phyloP scores from a whole-genome alignment of 2,329 filamentous ascomycete species.

The Penicillium sumatraense region DNA sequence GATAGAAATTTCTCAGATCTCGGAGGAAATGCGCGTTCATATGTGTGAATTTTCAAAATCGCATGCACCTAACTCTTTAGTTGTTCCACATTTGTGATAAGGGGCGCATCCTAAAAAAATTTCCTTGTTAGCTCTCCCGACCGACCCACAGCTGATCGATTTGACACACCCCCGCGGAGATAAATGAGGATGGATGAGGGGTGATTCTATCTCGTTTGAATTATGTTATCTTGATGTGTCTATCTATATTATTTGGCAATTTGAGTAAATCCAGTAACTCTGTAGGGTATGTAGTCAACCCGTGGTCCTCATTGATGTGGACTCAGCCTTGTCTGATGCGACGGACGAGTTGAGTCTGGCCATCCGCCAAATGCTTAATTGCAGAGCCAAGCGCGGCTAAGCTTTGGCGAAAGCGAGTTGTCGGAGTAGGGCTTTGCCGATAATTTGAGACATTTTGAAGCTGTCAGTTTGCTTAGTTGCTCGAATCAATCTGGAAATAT shows the following conservation, averaged over 20 bases:
- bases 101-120: not conserved
- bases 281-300: not conserved
- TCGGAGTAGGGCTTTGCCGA: not conserved
- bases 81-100: slow-evolving; percentile 2
- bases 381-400: not conserved
- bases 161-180: slow-evolving; percentile 3
- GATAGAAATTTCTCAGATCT: slow-evolving; percentile 3
- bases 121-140: not conserved
- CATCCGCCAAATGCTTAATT: not conserved
- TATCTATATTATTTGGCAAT: not conserved
- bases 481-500: no score
- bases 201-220: not conserved
- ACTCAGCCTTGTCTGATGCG: not conserved
- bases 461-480: no score
- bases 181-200: not conserved
- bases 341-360: not conserved
- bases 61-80: not conserved
- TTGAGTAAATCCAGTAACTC: not conserved
- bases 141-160: not conserved
- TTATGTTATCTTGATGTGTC: not conserved
- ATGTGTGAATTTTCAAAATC: not conserved
- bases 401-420: not conserved
- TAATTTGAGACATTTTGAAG: not conserved
- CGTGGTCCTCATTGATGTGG: not conserved
- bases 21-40: not conserved